Conservation (phyloP, 257 asterid species). For the Rauvolfia tetraphylla region DNA sequence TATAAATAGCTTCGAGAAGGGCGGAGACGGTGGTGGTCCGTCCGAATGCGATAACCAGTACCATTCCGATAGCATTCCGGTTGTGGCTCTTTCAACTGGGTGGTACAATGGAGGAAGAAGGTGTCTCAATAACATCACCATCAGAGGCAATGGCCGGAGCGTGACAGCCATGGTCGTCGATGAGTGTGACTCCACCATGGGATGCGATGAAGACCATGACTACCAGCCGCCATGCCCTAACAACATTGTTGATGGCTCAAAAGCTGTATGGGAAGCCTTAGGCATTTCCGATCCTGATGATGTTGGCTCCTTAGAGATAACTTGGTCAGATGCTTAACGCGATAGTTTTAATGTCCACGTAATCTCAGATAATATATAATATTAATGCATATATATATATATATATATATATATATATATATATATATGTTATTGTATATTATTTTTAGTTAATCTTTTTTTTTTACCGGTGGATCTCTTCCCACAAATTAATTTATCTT, state of each 20-base stretch:
- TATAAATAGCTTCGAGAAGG: constrained; percentile 39
- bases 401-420: no score
- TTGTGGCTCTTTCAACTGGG: constrained; percentile 48
- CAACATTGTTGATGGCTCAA: constrained; percentile 29
- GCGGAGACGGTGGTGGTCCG: constrained; percentile 47
- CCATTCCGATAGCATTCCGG: constrained; percentile 32
- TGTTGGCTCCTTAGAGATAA: constrained; percentile 17
- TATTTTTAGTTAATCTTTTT: no score
- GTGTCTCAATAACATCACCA: constrained; percentile 32
- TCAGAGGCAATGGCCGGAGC: constrained; percentile 33
- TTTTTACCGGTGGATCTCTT: no score
- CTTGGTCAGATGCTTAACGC: constrained; percentile 20
- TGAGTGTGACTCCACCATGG: constrained; percentile 31
- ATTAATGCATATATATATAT: no score
- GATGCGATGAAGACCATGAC: constrained; percentile 25
- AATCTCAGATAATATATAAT: no score
- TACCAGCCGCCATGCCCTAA: constrained; percentile 31
- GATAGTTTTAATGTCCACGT: no score
- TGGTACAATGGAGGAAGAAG: constrained; percentile 38
- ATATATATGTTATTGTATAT: no score
- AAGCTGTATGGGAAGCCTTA: constrained; percentile 32
- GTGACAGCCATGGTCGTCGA: constrained; percentile 43
- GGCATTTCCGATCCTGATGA: constrained; percentile 17
- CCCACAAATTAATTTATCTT: no score
- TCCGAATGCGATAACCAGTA: constrained; percentile 40